Evolutionary conservation across 1,139 yeast species (phyloP), one percentile per base, ranked within the genome.

Genomic region (Debaryomyces sp.): DNA sequence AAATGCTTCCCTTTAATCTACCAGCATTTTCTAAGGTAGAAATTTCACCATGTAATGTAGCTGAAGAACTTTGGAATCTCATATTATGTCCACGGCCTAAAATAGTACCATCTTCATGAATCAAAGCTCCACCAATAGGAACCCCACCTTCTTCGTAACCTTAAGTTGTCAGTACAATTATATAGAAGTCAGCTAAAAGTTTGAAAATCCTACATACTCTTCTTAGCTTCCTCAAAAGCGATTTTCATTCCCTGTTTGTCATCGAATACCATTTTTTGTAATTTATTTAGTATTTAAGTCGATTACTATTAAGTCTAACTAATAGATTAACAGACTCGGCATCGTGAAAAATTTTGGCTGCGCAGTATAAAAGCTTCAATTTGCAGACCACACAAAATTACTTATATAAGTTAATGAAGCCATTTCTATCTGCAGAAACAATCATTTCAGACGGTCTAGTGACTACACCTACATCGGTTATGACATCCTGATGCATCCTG

Each of bases 41-140:
- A 62, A 89, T 92, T 64, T 92, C 98, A 22, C 96, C 98, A 61
- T 92, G 98, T 51, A 92, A 75, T 21, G 86, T 89, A 17, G 97
- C 85, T 10, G 91, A 84, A 13, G 73, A 68, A 63, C 87, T 87
- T 69, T 92, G 98, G 55, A 91, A 79, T 59, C 98, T 80, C 84
- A 82, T 78, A 68, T 92, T 92, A 68, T 89, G 97, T 23, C 98
- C 98, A 44, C 84, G 75, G 27, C 97, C 96, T 15, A 91, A 75
- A 8, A 92, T 79, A 9, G 81, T 80, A 15, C 98, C 98, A 52
- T 88, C 92, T 57, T 81, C 84, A 50, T 81, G 77, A 42, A 92
- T 77, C 52, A 88, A 64, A 60, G 94, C 80, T 52, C 97, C 84
- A 62, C 97, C 87, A 51, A 90, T 90, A 8, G 97, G 97, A 32